Evolutionary conservation across 1,139 yeast species (phyloP).

Genomic region (Entelexis paramagnoliae): DNA sequence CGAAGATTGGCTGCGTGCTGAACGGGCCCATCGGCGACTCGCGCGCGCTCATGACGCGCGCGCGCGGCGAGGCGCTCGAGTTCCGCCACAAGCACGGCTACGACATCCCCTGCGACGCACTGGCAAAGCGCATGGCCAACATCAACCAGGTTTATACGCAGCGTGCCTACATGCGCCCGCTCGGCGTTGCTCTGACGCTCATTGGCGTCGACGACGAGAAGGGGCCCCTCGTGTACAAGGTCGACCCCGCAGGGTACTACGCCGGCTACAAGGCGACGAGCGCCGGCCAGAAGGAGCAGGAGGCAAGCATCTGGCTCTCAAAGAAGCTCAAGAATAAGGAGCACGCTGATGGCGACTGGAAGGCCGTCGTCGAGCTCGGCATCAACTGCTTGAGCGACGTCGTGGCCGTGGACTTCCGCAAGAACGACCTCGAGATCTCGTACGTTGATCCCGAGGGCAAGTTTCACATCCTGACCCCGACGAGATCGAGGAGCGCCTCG

Average conservation of each 20-base stretch:
- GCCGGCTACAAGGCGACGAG: constrained; percentile 88
- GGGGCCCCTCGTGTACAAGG: constrained; percentile 86
- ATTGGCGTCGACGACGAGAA: constrained; percentile 76
- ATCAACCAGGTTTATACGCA: constrained; percentile 91
- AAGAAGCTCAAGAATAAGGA: constrained; percentile 78
- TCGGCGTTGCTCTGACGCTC: constrained; percentile 86
- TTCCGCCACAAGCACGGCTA: constrained; percentile 90
- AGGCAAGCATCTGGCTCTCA: constrained; percentile 81
- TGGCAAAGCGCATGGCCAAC: constrained; percentile 93
- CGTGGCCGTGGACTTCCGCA: constrained; percentile 84
- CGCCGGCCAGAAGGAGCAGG: constrained; percentile 96
- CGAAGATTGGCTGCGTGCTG: constrained; percentile 78
- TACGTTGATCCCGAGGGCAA: constrained; percentile 52
- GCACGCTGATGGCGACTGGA: constrained; percentile 73
- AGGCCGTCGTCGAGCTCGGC: constrained; percentile 78
- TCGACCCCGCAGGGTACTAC: constrained; percentile 96
- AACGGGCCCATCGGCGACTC: constrained; percentile 98
- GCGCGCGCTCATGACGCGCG: constrained; percentile 77
- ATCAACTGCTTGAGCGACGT: constrained; percentile 77
- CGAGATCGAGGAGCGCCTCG: constrained; percentile 87
- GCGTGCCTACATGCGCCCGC: constrained; percentile 98
- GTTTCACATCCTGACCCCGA: constrained; percentile 65
- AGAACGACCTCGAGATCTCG: constrained; percentile 87
- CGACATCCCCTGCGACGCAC: constrained; percentile 90
- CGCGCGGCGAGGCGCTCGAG: constrained; percentile 89